Evolutionary conservation across 257 asterid species (phyloP), one percentile per base, ranked within the genome.

Genomic region (Haberlea rhodopensis): DNA sequence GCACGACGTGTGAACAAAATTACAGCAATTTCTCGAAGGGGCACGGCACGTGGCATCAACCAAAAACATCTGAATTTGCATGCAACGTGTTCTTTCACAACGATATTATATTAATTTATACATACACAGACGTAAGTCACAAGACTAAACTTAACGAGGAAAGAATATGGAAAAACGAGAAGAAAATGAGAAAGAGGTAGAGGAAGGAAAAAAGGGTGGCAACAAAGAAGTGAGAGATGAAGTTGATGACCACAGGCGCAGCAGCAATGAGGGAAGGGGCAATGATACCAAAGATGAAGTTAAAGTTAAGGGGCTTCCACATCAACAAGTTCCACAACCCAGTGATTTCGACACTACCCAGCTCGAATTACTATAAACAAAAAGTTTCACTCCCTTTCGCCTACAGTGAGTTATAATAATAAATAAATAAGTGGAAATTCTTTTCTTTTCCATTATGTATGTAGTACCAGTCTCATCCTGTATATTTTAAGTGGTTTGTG

Each of bases 311-410:
- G 71, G 74, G 20, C 77, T 78, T 70, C 77, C 79, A 34, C 72
- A 62, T 57, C 70, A 70, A 71, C 75, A 74, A 65, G 77, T 66
- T 57, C 79, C 79, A 34, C 79, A 74, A 49, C 71, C 75, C 40
- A 58, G 58, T 49, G 68, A 67, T 68, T 75, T 74, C 71, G 71
- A 56, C 73, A 15, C 75, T 5, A 13, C 51, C 20, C 51, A 3
- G 51, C 51, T 43, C 19, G 51, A 43, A 20, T 43, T 5, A 43
- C 8, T 43, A 5, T 15, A 5, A 43, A n/a, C 19, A 15, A 43
- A 43, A 43, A 16, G 20, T 1, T 37, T 11, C 51, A 0, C 51
- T 15, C 20, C 19, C 51, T 43, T 43, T 43, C 20, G 51, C 20
- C 19, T 3, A 43, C 51, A 16, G 51, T 13, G 16, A 16, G 15